These are phyloP conservation scores for Malassezia psittaci DNA, from an alignment of 1,284 basidiomycete species.

Conservation along the genomic window DNA sequence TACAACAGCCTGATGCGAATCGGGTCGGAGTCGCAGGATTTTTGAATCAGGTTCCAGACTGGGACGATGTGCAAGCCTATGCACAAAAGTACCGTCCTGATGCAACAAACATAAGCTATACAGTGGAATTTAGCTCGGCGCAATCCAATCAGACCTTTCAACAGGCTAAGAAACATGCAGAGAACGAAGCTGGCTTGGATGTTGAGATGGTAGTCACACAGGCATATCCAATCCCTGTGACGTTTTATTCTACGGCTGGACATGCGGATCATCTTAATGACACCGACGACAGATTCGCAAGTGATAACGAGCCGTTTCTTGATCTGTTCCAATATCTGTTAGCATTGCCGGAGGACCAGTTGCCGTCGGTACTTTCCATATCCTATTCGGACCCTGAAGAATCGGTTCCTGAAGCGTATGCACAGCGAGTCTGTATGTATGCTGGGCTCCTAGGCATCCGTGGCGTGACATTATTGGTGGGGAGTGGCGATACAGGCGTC, in stretches of 20 bases:
- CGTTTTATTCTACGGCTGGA: conserved; percentile 54
- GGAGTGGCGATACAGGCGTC: conserved; percentile 61
- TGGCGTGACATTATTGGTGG: conserved; percentile 60
- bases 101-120: not conserved
- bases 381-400: conserved; percentile 57
- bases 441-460: conserved; percentile 57
- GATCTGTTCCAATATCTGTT: conserved; percentile 58
- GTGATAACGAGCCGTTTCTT: conserved; percentile 57
- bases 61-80: conserved; percentile 50
- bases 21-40: conserved; percentile 30
- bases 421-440: conserved; percentile 56
- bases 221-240: conserved; percentile 57
- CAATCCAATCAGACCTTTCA: conserved; percentile 43
- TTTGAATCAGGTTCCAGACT: conserved; percentile 45
- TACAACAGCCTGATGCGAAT: not conserved
- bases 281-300: conserved; percentile 49
- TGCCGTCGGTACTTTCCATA: conserved; percentile 54
- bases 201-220: conserved; percentile 60
- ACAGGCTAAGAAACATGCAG: conserved; percentile 51
- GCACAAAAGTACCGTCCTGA: conserved; percentile 50
- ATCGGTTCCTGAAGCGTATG: conserved; percentile 55
- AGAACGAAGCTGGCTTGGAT: conserved; percentile 60
- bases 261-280: conserved; percentile 41
- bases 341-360: conserved; percentile 51
- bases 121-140: not conserved